These are phyloP conservation scores for Pyrenophora tritici-repentis DNA, from an alignment of 2,329 filamentous ascomycete genomes.

Conservation along the genomic window DNA sequence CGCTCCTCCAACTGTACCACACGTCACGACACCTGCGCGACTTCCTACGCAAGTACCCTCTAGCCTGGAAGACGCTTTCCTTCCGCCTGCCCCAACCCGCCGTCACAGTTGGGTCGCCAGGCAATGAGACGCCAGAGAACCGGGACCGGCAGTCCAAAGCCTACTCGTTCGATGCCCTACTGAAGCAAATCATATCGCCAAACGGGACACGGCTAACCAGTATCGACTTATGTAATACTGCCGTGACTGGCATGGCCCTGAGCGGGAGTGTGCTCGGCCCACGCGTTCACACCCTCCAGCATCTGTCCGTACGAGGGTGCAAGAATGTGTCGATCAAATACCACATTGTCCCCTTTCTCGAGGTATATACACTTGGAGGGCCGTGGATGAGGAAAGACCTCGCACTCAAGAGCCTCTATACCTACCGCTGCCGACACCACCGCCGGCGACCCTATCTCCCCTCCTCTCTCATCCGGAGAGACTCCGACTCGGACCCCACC, in stretches of 20 bases:
- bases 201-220: conserved; percentile 62
- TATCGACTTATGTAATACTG: conserved; percentile 65
- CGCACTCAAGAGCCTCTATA: conserved; percentile 64
- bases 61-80: conserved; percentile 65
- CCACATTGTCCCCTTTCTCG: conserved; percentile 64
- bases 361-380: conserved; percentile 49
- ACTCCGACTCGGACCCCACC: conserved; percentile 65
- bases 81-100: conserved; percentile 58
- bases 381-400: conserved; percentile 53
- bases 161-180: conserved; percentile 63
- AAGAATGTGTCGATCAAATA: conserved; percentile 69
- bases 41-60: conserved; percentile 62
- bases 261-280: conserved; percentile 60
- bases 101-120: conserved; percentile 43
- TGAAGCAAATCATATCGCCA: conserved; percentile 61
- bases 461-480: conserved; percentile 58
- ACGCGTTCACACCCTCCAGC: conserved; percentile 60
- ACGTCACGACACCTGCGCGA: conserved; percentile 60
- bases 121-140: conserved; percentile 48
- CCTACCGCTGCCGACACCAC: conserved; percentile 67
- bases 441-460: conserved; percentile 64
- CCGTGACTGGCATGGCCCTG: conserved; percentile 62
- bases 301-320: conserved; percentile 65
- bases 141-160: conserved; percentile 58
- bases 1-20: conserved; percentile 63